Conservation (phyloP, 176 grass and related monocot species). For the Rhynchospora breviuscula region DNA sequence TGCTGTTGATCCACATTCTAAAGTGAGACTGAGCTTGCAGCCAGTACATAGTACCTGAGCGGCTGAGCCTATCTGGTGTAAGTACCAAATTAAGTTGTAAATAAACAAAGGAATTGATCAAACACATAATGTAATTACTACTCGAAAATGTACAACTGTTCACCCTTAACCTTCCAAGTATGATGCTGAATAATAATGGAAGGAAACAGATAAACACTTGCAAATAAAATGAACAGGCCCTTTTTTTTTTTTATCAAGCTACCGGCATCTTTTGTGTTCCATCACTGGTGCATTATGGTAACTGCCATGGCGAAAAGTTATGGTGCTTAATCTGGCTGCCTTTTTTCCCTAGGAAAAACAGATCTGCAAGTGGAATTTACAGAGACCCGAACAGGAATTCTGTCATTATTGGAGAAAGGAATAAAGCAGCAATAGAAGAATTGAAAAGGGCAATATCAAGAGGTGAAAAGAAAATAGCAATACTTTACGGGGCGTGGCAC, state of each 20-base stretch:
- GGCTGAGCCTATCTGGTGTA: too few species aligned
- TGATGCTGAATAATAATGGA: background rate
- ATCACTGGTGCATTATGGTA: background rate
- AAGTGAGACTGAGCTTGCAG: background rate
- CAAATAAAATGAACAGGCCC: background rate
- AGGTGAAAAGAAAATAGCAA: constrained; percentile 69
- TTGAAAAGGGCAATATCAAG: constrained; percentile 55
- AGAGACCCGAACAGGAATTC: constrained; percentile 56
- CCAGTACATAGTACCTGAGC: background rate
- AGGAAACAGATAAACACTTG: background rate
- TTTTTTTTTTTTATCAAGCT: too few species aligned
- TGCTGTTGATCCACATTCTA: background rate
- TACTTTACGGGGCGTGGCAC: constrained; percentile 84
- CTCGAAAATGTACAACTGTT: background rate
- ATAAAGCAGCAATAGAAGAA: constrained; percentile 65
- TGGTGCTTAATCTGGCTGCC: background rate
- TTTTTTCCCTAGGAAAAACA: background rate
- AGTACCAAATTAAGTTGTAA: background rate
- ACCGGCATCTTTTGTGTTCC: too few species aligned
- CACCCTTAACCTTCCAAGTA: background rate
- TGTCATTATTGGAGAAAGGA: constrained; percentile 93
- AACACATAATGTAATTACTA: background rate
- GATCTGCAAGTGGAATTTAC: constrained; percentile 6
- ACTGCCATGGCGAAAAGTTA: background rate
- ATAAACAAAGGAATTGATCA: background rate